Base-by-base conservation (phyloP, 2,329 filamentous ascomycete species). In the Sporothrix brunneoviolacea region DNA sequence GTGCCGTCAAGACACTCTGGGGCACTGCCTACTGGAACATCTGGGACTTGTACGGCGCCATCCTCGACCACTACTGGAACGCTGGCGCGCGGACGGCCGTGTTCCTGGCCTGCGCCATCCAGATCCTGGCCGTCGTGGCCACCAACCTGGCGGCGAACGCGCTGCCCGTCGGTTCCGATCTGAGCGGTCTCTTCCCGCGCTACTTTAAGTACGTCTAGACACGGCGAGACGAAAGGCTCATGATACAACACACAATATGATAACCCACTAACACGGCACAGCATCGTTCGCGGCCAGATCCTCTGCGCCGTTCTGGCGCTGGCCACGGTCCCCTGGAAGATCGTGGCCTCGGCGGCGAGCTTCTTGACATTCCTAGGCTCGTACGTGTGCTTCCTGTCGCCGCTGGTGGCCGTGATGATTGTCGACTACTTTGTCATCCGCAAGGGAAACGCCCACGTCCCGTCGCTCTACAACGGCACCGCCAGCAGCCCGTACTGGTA, bases 1-100 rank as follows among this genome's bases (percentile, higher is more conserved):
- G 68, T 1, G 68, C 69, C 4, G 68, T 71, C 48, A 70, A 72
- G 57, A 68, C 69, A 41, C 57, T 59, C 13, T 72, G 68, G 64
- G 67, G 64, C n/a, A 57, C 65, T 42, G 58, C 50, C 1, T 48
- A 54, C 28, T 60, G 58, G 58, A 60, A 72, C 9, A 51, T 51
- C 16, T 51, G 18, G 33, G 58, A 56, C 24, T 35, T 59, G 22
- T 50, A 58, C 19, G 45, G 42, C 21, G 58, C 57, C 35, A 58
- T 59, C 44, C 55, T 57, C 2, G 55, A 58, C 48, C 55, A 55
- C 28, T 53, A 58, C 52, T 55, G 51, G 52, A 42, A 48, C 9
- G 41, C 53, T 3, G 57, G 51, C 4, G 48, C 53, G 4, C 52
- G 58, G 12, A 52, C 53, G 3, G 57, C 54, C 21, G 46, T 60